Base-by-base conservation (phyloP, 306 rosid species). In the Medicago lupulina region DNA sequence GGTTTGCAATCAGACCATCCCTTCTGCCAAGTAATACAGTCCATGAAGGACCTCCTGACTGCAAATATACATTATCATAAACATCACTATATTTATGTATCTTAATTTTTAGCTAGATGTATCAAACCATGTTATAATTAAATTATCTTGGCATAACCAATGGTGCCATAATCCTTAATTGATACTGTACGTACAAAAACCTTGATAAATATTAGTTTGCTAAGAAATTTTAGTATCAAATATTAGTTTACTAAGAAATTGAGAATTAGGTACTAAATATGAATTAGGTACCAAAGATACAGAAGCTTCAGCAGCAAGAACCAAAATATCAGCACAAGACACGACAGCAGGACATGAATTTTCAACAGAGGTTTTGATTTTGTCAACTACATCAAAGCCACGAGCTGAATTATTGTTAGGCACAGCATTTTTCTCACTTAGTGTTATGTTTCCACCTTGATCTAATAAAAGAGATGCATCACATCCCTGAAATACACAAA, bases 301-400 rank as follows among this genome's bases (percentile, higher is more conserved):
- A 15, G 92, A 83, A 6, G 86, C 85, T 86, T 92, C 79, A 0
- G 97, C 80, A 1, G 94, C 97, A 17, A 92, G 85, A 25, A 86
- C 92, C 7, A 90, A 78, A 82, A 92, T 85, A 80, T 92, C 97
- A 60, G 96, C 96, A 55, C 96, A 92, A n/a, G 94, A 92, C 1
- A 92, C 96, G 2, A 86, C 75, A 19, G 83, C 78, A 6, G 91
- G 83, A 61, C 97, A 92, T 18, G 91, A 85, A 61, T 79, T 92
- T 59, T 90, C 97, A 9, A 88, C 25, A 1, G 94, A 87, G 1
- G 85, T 69, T 77, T 92, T 92, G 73, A 92, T 92, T 78, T 79
- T 85, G 53, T 87, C 92, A n/a, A 92, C 88, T 1, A 90, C 88
- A 25, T 78, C 50, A 59, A 86, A 86, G 1, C 97, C 97, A 50